A percentile compares a stretch with the other conserved stretches of the same genome.
phyloP scores from a whole-genome alignment of 352 stramenopile species.

The Blastocystis sp. region DNA sequence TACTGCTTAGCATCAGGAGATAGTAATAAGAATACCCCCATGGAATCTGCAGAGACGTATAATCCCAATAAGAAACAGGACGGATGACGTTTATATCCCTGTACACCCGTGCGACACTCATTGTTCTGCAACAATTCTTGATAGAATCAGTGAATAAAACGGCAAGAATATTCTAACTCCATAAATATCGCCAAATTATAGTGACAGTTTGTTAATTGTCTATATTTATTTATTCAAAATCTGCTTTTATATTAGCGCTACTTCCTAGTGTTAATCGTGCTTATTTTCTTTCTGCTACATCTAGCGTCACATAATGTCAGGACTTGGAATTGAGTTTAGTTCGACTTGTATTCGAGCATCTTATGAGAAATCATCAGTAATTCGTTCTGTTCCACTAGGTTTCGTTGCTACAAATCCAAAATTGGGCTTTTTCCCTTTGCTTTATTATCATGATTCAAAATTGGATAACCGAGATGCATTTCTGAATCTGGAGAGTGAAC shows the following conservation, averaged over 20 bases:
- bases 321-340: neutral
- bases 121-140: neutral
- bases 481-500: neutral
- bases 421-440: neutral
- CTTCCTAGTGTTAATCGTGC: too few relatives aligned
- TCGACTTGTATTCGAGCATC: neutral
- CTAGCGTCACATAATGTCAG: neutral
- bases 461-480: neutral
- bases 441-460: neutral
- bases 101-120: slow-evolving; percentile 74
- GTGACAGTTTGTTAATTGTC: too few relatives aligned
- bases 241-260: too few relatives aligned
- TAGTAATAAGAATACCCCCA: slow-evolving; percentile 74
- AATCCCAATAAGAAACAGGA: slow-evolving; percentile 97
- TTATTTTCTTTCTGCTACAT: too few relatives aligned
- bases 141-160: neutral
- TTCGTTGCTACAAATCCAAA: neutral
- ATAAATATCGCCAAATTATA: too few relatives aligned
- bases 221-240: too few relatives aligned
- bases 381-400: neutral
- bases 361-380: neutral
- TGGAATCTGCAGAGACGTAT: slow-evolving; percentile 93
- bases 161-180: too few relatives aligned
- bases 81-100: slow-evolving; percentile 88
- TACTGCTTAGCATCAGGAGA: slow-evolving; percentile 64